Conservation (phyloP, 306 rosid genomes). For the Argentina anserina region DNA sequence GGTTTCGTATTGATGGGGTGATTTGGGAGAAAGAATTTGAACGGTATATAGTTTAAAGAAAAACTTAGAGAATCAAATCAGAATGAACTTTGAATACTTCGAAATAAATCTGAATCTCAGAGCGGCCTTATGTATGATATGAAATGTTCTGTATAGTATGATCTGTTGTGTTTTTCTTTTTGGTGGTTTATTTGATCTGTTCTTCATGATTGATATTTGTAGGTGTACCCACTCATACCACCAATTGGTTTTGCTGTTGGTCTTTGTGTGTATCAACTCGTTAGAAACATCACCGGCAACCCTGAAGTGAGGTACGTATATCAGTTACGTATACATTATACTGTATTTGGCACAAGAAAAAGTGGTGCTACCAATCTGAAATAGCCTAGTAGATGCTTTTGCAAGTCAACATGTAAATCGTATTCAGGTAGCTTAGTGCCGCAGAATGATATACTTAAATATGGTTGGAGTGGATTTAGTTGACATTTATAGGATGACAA, state of each 20-base stretch:
- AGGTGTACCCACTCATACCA: constrained; percentile 89
- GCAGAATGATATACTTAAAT: background rate
- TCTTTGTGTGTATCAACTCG: constrained; percentile 76
- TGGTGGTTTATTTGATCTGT: background rate
- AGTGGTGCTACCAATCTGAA: too few species aligned
- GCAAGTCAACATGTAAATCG: background rate
- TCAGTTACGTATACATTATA: background rate
- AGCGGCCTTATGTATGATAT: background rate
- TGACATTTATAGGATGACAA: background rate
- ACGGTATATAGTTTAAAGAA: background rate
- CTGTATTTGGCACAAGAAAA: background rate
- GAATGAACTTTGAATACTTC: too few species aligned
- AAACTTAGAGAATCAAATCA: too few species aligned
- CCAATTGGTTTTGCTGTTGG: constrained; percentile 77
- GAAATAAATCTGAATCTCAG: background rate
- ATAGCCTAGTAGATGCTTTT: background rate
- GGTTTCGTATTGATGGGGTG: background rate
- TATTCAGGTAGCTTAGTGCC: background rate
- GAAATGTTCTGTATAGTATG: background rate
- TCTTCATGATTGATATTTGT: background rate
- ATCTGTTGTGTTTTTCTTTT: background rate
- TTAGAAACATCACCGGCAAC: constrained; percentile 67
- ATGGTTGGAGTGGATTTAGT: background rate
- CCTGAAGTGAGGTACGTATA: constrained; percentile 81
- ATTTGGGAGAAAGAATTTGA: background rate